Evolutionary conservation across 345 rosid species (phyloP).

Genomic region (Melastoma malabathricum): DNA sequence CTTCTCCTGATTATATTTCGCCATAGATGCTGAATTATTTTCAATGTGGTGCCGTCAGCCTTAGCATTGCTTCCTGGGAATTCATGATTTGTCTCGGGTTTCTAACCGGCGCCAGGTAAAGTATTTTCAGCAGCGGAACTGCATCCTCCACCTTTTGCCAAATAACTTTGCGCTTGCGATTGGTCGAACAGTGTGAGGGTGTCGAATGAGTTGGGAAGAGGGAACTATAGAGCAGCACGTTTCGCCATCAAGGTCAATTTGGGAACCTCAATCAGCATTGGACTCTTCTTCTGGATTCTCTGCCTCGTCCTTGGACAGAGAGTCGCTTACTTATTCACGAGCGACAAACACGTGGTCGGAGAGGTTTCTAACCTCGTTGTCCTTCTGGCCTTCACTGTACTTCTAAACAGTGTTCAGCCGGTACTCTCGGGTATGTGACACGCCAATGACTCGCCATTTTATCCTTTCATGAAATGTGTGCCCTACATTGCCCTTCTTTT

Average conservation of each 20-base stretch:
- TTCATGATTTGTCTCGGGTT: slow-evolving; percentile 48
- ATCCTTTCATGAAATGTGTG: not conserved
- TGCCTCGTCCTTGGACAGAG: slow-evolving; percentile 27
- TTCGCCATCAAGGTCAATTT: slow-evolving; percentile 40
- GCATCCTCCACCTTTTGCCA: no score
- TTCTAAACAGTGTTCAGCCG: slow-evolving; percentile 53
- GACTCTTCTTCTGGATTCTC: slow-evolving; percentile 25
- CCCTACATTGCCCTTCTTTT: not conserved
- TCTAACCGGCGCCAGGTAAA: slow-evolving; percentile 23
- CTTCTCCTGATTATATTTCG: no score
- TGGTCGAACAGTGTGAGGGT: slow-evolving; percentile 39
- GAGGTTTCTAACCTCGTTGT: slow-evolving; percentile 33
- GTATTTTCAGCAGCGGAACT: not conserved
- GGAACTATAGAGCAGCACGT: slow-evolving; percentile 33
- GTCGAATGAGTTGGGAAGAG: slow-evolving; percentile 56
- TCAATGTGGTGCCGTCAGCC: not conserved
- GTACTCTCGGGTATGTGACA: slow-evolving; percentile 32
- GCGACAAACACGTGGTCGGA: slow-evolving; percentile 24
- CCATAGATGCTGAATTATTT: no score
- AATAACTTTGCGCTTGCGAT: not conserved
- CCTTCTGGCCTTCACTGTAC: slow-evolving; percentile 43
- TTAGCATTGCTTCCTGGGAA: slow-evolving; percentile 35
- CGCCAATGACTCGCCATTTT: not conserved
- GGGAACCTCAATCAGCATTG: slow-evolving; percentile 20
- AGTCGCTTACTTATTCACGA: slow-evolving; percentile 31